phyloP scores from a whole-genome alignment of 805 yeast genomes.

The Trichomonascus vanleenenianus region DNA sequence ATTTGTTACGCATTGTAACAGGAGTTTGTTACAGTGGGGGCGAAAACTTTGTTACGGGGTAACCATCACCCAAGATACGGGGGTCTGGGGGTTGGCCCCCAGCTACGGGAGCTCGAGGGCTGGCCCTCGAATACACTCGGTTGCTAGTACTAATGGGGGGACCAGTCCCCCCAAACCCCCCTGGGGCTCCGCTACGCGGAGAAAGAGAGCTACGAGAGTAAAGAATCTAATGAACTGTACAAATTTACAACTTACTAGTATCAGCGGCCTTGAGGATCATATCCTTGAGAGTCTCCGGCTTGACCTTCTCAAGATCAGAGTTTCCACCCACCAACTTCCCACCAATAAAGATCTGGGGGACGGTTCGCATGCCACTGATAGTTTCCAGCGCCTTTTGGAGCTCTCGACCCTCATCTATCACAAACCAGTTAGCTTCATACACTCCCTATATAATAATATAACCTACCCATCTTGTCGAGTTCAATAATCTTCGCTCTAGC shows the following conservation, averaged over 20 bases:
- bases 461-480: slow-evolving; percentile 34
- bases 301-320: slow-evolving; percentile 58
- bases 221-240: background rate
- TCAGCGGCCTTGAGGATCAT: background rate
- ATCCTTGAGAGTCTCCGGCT: background rate
- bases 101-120: background rate
- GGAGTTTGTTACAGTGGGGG: no score
- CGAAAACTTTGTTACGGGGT: background rate
- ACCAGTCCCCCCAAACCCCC: no score
- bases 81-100: background rate
- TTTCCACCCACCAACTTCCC: slow-evolving; percentile 96
- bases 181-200: no score
- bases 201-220: no score
- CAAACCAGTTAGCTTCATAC: slow-evolving; percentile 21
- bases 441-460: background rate
- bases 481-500: slow-evolving; percentile 48
- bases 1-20: no score
- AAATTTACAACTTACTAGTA: background rate
- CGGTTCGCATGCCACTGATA: slow-evolving; percentile 85
- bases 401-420: slow-evolving; percentile 61
- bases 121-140: no score
- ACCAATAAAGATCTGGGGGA: slow-evolving; percentile 83
- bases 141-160: no score
- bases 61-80: no score
- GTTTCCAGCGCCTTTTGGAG: slow-evolving; percentile 72